Base-by-base conservation (phyloP, 2,329 filamentous ascomycete genomes). In the Arthrobotrys pseudoclavata region DNA sequence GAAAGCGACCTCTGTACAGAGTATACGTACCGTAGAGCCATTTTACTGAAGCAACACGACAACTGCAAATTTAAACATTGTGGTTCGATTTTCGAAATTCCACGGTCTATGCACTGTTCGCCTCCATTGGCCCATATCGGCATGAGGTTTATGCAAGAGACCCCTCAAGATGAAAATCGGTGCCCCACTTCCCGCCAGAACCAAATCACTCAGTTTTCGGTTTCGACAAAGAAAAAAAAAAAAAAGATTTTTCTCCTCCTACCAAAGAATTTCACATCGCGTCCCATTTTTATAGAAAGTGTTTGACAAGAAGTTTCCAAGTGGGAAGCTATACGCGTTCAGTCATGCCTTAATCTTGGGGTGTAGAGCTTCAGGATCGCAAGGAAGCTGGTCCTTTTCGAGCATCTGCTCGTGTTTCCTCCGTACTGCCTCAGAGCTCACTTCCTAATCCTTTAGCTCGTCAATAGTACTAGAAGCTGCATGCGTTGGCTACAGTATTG, bases 151-250 rank as follows among this genome's bases (percentile, higher is more conserved):
- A 69, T 76, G 71, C 71, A 76, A 76, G 57, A 69, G 71, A 66
- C 66, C 72, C 72, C 72, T 70, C 72, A 69, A 42, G 66, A 22
- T 64, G 69, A 70, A 68, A 60, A 76, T 53, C 40, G 45, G 26
- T 76, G 66, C 72, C 72, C 72, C 72, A 76, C 72, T 70, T 76
- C 72, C 72, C 66, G 72, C 52, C 26, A 55, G 22, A 70, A 64
- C 60, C 72, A 53, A 76, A 60, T 60, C 18, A 26, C 31, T 64
- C 29, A 60, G 37, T 69, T 50, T 61, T 48, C 24, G 20, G n/a
- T 52, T 63, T 26, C 31, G 22, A 52, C 18, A 26, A 13, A 29
- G 48, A 18, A 31, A 50, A 61, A 50, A 62, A 31, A 31, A 31
- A 31, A 60, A 50, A 62, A 76, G 69, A 60, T 50, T 76, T 70